Conservation (phyloP, 2,329 filamentous ascomycete genomes). For the Herpomyces periplanetae region DNA sequence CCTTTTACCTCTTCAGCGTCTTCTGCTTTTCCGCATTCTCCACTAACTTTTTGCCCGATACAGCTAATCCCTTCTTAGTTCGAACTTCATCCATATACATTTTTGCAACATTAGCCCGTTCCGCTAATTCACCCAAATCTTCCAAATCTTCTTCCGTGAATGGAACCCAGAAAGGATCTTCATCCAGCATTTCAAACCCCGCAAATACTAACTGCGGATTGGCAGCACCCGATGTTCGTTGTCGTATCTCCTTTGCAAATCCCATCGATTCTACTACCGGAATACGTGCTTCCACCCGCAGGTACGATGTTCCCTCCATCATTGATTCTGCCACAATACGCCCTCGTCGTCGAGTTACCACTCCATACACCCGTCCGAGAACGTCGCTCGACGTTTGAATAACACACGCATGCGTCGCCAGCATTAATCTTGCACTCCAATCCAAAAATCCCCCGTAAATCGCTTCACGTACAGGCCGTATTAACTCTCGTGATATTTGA, state of each 20-base stretch:
- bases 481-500: slow-evolving; percentile 61
- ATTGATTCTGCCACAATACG: slow-evolving; percentile 60
- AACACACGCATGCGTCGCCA: slow-evolving; percentile 92
- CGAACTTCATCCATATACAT: slow-evolving; percentile 71
- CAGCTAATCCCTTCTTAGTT: slow-evolving; percentile 46
- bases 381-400: slow-evolving; percentile 88
- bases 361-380: slow-evolving; percentile 69
- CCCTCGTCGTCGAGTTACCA: slow-evolving; percentile 74
- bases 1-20: slow-evolving; percentile 17
- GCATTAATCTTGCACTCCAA: slow-evolving; percentile 73
- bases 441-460: slow-evolving; percentile 60
- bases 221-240: slow-evolving; percentile 57
- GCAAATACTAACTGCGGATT: slow-evolving; percentile 73
- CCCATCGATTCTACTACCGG: slow-evolving; percentile 86
- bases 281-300: slow-evolving; percentile 53
- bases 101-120: slow-evolving; percentile 82
- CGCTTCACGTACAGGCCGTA: slow-evolving; percentile 49
- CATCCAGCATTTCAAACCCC: slow-evolving; percentile 63
- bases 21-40: slow-evolving; percentile 76
- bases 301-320: slow-evolving; percentile 83
- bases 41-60: slow-evolving; percentile 27
- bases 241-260: slow-evolving; percentile 81
- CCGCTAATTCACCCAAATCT: slow-evolving; percentile 68
- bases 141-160: slow-evolving; percentile 86
- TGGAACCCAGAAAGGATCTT: slow-evolving; percentile 92